Evolutionary conservation across 1,139 yeast species (phyloP), one percentile per base, ranked within the genome.

Genomic region (Pneumocystis carinii): DNA sequence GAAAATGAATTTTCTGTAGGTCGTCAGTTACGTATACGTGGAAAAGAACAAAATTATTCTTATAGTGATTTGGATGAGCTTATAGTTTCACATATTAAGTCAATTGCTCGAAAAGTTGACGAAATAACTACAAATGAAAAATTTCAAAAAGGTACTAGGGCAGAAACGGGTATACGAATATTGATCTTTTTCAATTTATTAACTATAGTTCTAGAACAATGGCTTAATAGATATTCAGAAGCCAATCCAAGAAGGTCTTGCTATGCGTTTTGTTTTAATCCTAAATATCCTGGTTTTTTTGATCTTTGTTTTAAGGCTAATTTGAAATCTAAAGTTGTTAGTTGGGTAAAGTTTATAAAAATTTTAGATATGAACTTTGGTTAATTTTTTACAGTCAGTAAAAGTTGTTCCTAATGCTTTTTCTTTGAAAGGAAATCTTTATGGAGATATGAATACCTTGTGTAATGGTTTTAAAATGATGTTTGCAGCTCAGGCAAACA

Each of bases 41-140:
- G 89, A 62, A 80, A 80, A 56, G 55, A 48, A 24, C 55, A 48
- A 32, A 48, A 48, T 48, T 82, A 81, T 69, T 67, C 70, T 48
- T 92, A 87, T 73, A 81, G 86, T 55, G 99, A 92, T 78, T 78
- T 92, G 73, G 99, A 92, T 76, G 97, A 92, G 75, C 81, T 92
- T 73, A 85, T 92, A 71, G 89, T 88, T 72, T 86, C 87, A 72
- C 95, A 92, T 72, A 81, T 92, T 62, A 90, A 86, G 74, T 87
- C 90, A 57, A 83, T 90, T 75, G 90, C 94, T 35, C 82, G 85
- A 70, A 85, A 87, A 71, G 87, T 92, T 59, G 87, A 87, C 67
- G 94, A 87, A 69, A 86, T 92, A 86, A 82, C 83, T 35, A 82
- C 84, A 64, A 84, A 87, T 74, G 96, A 95, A 63, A 92, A 92